phyloP scores from a whole-genome alignment of 768 basidiomycete genomes.

The Lepiota brunneoincarnata region DNA sequence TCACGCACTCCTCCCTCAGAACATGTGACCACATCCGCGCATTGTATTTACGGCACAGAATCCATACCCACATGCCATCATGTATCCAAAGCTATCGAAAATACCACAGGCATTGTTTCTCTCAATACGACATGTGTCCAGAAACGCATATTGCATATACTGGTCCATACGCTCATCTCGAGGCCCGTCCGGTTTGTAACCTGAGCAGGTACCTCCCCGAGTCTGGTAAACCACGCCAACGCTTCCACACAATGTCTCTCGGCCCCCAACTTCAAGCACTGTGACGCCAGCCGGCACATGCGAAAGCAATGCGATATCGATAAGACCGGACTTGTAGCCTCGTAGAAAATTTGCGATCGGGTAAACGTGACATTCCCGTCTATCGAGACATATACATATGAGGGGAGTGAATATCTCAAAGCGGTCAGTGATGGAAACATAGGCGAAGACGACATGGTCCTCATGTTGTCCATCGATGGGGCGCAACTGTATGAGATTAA shows the following conservation, averaged over 20 bases:
- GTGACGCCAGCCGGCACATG: no score
- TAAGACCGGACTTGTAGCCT: no score
- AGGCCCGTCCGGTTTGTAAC: conserved; percentile 23
- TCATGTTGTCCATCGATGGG: conserved; percentile 37
- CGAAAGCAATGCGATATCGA: no score
- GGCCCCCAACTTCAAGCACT: conserved; percentile 40
- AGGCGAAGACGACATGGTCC: conserved; percentile 26
- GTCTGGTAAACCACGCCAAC: conserved; percentile 17
- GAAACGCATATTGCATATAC: conserved; percentile 18
- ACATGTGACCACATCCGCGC: no score
- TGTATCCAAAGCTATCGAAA: background rate
- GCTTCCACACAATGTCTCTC: conserved; percentile 38
- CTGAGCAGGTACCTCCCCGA: conserved; percentile 21
- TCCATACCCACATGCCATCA: no score
- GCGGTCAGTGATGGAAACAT: conserved; percentile 20
- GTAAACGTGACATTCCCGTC: background rate
- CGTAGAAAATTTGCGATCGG: no score
- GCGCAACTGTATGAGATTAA: conserved; percentile 42
- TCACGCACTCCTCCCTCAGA: no score
- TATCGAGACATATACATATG: conserved; percentile 29
- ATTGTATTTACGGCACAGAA: no score
- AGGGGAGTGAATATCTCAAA: conserved; percentile 27
- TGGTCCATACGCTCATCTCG: conserved; percentile 15
- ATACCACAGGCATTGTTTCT: conserved; percentile 15
- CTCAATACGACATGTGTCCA: conserved; percentile 17